These are phyloP conservation scores for Echium plantagineum DNA, from an alignment of 257 asterid genomes.

Conservation along the genomic window DNA sequence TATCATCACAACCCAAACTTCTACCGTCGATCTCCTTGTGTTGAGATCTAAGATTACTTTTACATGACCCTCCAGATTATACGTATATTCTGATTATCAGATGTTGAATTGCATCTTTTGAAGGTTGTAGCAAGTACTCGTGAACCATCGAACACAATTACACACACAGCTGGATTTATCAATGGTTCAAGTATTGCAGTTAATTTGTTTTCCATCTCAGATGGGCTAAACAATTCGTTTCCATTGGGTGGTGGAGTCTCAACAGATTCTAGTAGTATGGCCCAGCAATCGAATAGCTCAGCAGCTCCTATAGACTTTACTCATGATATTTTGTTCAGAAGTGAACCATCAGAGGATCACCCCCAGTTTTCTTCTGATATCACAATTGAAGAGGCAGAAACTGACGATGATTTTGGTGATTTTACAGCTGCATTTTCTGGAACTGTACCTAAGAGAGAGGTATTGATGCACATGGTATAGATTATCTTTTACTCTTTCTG, in stretches of 20 bases:
- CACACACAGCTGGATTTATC: conserved; percentile 20
- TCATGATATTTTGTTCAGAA: conserved; percentile 16
- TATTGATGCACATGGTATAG: conserved; percentile 4
- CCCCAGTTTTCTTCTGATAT: conserved; percentile 13
- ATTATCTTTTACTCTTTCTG: neutral
- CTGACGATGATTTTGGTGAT: conserved; percentile 49
- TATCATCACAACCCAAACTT: neutral
- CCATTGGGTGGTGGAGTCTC: conserved; percentile 27
- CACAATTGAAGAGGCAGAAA: conserved; percentile 19
- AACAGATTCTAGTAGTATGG: conserved; percentile 20
- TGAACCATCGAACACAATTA: conserved; percentile 22
- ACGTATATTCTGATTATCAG: conserved; percentile 18
- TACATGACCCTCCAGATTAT: neutral
- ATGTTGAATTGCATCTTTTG: conserved; percentile 14
- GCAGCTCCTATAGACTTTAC: conserved; percentile 20
- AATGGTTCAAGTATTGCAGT: conserved; percentile 19
- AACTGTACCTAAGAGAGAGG: conserved; percentile 33
- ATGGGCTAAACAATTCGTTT: conserved; percentile 27
- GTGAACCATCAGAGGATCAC: conserved; percentile 19
- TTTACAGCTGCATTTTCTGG: conserved; percentile 43
- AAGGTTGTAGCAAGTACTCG: conserved; percentile 35
- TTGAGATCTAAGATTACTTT: conserved; percentile 3
- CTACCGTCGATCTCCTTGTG: neutral
- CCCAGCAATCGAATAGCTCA: conserved; percentile 22
- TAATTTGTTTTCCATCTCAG: conserved; percentile 18